phyloP scores from a whole-genome alignment of 1,284 basidiomycete species.

The Papiliotrema fonsecae region DNA sequence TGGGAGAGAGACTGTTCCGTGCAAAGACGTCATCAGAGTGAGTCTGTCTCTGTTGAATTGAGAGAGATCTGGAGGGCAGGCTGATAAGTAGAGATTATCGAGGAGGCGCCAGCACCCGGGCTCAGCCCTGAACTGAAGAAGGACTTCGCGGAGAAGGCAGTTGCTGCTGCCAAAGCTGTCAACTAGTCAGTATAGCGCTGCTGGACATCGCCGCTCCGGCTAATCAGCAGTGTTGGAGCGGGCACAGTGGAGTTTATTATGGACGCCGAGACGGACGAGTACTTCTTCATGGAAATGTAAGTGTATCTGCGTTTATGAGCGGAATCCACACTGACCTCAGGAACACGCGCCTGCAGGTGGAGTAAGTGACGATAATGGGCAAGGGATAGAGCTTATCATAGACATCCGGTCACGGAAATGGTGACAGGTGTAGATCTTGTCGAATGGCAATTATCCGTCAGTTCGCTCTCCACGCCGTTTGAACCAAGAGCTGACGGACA shows the following conservation, averaged over 20 bases:
- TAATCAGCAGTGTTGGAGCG: constrained; percentile 60
- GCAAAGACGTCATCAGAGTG: constrained; percentile 81
- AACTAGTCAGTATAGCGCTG: constrained; percentile 54
- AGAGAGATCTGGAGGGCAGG: neutral
- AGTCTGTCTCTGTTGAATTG: constrained; percentile 11
- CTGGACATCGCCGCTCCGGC: neutral
- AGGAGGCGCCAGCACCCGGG: constrained; percentile 82
- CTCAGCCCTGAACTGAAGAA: constrained; percentile 67
- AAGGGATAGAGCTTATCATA: neutral
- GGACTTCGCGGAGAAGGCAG: constrained; percentile 78
- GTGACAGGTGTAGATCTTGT: constrained; percentile 88
- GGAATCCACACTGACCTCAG: constrained; percentile 45
- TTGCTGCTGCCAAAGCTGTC: constrained; percentile 85
- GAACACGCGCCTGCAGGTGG: constrained; percentile 90
- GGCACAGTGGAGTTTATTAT: constrained; percentile 93
- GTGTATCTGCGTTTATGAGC: constrained; percentile 32
- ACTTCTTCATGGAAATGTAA: constrained; percentile 92
- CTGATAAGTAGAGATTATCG: constrained; percentile 39
- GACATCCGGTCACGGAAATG: constrained; percentile 92
- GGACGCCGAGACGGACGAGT: constrained; percentile 75
- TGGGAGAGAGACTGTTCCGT: constrained; percentile 95
- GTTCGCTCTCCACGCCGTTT: neutral
- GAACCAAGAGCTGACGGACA: constrained; percentile 26
- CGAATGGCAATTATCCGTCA: constrained; percentile 84
- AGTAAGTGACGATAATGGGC: constrained; percentile 44